Evolutionary conservation across 176 grass and related monocot species (phyloP), one percentile per base, ranked within the genome.

Genomic region (Triticum timopheevii): DNA sequence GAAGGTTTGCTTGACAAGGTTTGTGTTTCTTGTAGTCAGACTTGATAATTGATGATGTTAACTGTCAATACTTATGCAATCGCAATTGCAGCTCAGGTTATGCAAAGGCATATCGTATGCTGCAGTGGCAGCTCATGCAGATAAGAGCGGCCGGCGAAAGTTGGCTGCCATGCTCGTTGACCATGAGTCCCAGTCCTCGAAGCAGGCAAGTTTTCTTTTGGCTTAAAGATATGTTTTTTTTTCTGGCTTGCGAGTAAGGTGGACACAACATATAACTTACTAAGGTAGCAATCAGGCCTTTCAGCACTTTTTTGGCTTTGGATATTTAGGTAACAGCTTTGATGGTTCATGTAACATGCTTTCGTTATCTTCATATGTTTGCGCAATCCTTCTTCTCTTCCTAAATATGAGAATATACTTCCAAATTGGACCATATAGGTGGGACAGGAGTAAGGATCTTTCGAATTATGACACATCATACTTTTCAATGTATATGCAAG

Each of bases 91-190:
- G 97, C 92, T 99, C 54, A 94, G 82, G 83, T 93, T 99, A 91
- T 96, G 97, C 83, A 96, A 99, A 92, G 89, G 92, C 64, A 99
- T 99, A 99, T 99, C 97, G 39, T 96, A 93, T 90, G 97, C 97
- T 71, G 92, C 94, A 38, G 90, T 99, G 80, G 94, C 97, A 49
- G 92, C 97, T 88, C 97, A 99, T 96, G 97, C 97, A 87, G 97
- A 99, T 89, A 91, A 90, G 73, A 91, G 78, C 67, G 94, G 92
- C 25, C 85, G 90, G 33, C 90, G 94, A 82, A 99, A 92, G 66
- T 91, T 99, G 83, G 90, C 93, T 88, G 90, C 97, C 74, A 87
- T 96, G 90, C 92, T 99, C 2, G 89, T 99, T 86, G 92, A 99
- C 83, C 90, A 99, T 80, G 97, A 99, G 56, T 93, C 92, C 17